Evolutionary conservation across 1,139 yeast species (phyloP).

Genomic region (Suhomyces bokatorum): DNA sequence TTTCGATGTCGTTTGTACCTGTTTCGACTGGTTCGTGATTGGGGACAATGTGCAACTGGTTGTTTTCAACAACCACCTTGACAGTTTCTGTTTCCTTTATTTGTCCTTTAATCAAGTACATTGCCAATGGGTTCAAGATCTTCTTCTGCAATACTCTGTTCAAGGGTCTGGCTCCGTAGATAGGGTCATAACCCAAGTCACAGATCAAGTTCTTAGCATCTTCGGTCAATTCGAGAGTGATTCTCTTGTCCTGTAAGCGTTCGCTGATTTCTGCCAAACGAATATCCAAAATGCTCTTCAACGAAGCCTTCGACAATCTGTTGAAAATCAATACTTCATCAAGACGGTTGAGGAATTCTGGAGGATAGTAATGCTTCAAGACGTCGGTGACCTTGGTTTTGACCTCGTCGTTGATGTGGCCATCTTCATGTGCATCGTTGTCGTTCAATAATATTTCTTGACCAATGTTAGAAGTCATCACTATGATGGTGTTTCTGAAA

Average conservation of each 20-base stretch:
- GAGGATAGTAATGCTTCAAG: slow-evolving; percentile 77
- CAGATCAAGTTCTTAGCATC: slow-evolving; percentile 78
- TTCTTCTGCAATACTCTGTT: slow-evolving; percentile 84
- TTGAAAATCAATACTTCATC: slow-evolving; percentile 91
- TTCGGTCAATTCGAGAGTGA: slow-evolving; percentile 55
- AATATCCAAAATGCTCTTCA: slow-evolving; percentile 79
- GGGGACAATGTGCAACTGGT: slow-evolving; percentile 40
- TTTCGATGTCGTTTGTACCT: too few species aligned
- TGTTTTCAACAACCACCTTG: slow-evolving; percentile 29
- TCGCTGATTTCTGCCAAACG: slow-evolving; percentile 78
- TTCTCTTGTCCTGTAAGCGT: slow-evolving; percentile 77
- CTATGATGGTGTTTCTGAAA: slow-evolving; percentile 89
- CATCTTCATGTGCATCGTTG: slow-evolving; percentile 39
- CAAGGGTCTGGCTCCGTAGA: slow-evolving; percentile 94
- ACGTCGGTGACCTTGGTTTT: slow-evolving; percentile 61
- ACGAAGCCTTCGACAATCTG: slow-evolving; percentile 72
- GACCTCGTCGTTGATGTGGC: slow-evolving; percentile 49
- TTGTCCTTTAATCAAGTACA: slow-evolving; percentile 74
- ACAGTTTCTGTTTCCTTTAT: slow-evolving; percentile 71
- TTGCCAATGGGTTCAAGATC: slow-evolving; percentile 84
- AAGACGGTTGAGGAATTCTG: slow-evolving; percentile 90
- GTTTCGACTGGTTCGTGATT: slow-evolving; percentile 36
- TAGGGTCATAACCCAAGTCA: slow-evolving; percentile 82
- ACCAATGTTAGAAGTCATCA: slow-evolving; percentile 97
- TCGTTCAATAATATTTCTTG: slow-evolving; percentile 82